Evolutionary conservation across 1,139 yeast genomes (phyloP).

Genomic region (Candida mesenterica): DNA sequence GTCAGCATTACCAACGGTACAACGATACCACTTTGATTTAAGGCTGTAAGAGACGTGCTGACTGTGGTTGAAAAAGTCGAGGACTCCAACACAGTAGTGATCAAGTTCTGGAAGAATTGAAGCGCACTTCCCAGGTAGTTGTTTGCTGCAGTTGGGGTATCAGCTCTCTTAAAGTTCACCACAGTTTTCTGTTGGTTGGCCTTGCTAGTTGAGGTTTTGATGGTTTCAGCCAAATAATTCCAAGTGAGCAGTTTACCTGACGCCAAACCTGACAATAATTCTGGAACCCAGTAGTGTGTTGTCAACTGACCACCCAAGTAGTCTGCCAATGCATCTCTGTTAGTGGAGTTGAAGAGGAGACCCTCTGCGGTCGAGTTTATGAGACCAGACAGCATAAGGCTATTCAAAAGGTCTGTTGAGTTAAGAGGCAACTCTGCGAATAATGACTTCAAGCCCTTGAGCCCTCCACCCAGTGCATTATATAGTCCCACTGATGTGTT

Average conservation of each 20-base stretch:
- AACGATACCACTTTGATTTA: conserved; percentile 33
- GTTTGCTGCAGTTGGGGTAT: conserved; percentile 12
- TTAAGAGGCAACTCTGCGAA: conserved; percentile 16
- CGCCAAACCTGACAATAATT: conserved; percentile 32
- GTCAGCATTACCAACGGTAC: conserved; percentile 29
- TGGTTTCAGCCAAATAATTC: conserved; percentile 26
- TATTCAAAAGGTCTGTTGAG: conserved; percentile 17
- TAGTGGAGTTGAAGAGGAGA: conserved; percentile 30
- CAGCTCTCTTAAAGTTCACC: conserved; percentile 14
- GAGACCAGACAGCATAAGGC: conserved; percentile 26
- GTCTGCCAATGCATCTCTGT: conserved; percentile 26
- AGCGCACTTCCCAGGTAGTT: conserved; percentile 33
- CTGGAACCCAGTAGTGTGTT: conserved; percentile 27
- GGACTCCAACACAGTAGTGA: conserved; percentile 28
- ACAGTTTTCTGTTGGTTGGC: conserved; percentile 16
- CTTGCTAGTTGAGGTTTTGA: conserved; percentile 27
- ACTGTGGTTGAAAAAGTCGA: conserved; percentile 24
- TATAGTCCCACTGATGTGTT: conserved; percentile 8
- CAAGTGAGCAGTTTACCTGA: conserved; percentile 30
- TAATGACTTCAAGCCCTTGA: conserved; percentile 3
- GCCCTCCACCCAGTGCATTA: conserved; percentile 8
- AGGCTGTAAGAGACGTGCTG: conserved; percentile 27
- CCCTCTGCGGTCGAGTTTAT: conserved; percentile 24
- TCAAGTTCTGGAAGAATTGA: conserved; percentile 32
- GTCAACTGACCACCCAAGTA: conserved; percentile 26